These are phyloP conservation scores for Diaporthe sp. DNA, from an alignment of 2,329 filamentous ascomycete species.

Conservation along the genomic window DNA sequence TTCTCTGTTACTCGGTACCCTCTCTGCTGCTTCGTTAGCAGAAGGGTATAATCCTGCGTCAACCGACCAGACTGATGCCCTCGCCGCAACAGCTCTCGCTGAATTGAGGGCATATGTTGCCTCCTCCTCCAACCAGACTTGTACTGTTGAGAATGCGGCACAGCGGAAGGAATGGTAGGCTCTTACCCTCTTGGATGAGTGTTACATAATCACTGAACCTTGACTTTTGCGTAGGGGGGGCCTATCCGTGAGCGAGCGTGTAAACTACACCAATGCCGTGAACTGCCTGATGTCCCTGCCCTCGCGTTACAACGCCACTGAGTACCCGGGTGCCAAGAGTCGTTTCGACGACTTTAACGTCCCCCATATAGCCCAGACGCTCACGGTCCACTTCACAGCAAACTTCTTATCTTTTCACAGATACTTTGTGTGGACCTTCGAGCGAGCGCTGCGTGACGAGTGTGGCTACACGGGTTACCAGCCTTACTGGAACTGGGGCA, in stretches of 20 bases:
- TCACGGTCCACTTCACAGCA: constrained; percentile 49
- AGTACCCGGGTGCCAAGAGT: constrained; percentile 51
- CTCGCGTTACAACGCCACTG: constrained; percentile 46
- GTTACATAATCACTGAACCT: not conserved
- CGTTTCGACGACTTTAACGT: constrained; percentile 62
- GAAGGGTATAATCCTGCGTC: not conserved
- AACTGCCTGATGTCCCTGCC: constrained; percentile 53
- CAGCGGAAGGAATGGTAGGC: not conserved
- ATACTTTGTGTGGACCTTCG: constrained; percentile 7
- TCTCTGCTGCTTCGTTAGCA: not conserved
- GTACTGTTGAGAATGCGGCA: constrained; percentile 10
- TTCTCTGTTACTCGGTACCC: not conserved
- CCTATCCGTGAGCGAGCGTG: not conserved
- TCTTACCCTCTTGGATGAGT: not conserved
- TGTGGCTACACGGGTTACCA: constrained; percentile 31
- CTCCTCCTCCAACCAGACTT: constrained; percentile 1
- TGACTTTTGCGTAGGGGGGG: not conserved
- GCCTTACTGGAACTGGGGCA: constrained; percentile 35
- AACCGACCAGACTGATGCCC: not conserved
- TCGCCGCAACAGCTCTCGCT: not conserved
- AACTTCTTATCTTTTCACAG: constrained; percentile 34
- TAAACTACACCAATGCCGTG: constrained; percentile 52
- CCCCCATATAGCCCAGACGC: constrained; percentile 63
- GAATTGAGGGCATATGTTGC: not conserved
- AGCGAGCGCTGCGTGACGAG: constrained; percentile 27